Evolutionary conservation across 2,329 filamentous ascomycete species (phyloP).

Genomic region (Aspergillus sp.): DNA sequence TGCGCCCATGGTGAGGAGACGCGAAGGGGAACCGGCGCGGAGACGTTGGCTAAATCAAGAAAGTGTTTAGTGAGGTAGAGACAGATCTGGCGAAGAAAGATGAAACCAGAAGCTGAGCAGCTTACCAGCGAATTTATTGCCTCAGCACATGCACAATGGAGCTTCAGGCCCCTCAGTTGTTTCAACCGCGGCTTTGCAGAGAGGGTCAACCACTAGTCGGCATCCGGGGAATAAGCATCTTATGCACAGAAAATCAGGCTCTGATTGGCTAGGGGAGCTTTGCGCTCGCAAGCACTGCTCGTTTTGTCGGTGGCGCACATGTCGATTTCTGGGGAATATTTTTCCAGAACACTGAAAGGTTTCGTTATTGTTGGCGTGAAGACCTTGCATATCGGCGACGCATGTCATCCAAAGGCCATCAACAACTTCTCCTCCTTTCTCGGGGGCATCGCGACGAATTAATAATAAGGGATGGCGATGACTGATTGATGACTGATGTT

Average conservation of each 20-base stretch:
- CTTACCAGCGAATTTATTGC: not conserved
- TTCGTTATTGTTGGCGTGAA: not conserved
- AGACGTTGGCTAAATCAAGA: not conserved
- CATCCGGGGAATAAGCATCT: not conserved
- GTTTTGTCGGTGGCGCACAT: not conserved
- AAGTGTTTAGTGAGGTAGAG: not conserved
- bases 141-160: not conserved
- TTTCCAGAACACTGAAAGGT: not conserved
- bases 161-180: not conserved
- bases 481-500: not conserved
- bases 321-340: not conserved
- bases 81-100: not conserved
- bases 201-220: not conserved
- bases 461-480: not conserved
- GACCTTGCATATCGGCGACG: not conserved
- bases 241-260: not conserved
- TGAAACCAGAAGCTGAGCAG: not conserved
- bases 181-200: not conserved
- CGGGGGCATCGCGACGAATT: not conserved
- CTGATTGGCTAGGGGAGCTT: not conserved
- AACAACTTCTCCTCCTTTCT: not conserved
- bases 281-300: slow-evolving; percentile 10
- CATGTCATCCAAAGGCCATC: not conserved
- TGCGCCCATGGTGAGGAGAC: slow-evolving; percentile 35
- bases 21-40: not conserved